Evolutionary conservation across 2,329 filamentous ascomycete species (phyloP), one percentile per base, ranked within the genome.

Genomic region (Talaromyces funiculosus): DNA sequence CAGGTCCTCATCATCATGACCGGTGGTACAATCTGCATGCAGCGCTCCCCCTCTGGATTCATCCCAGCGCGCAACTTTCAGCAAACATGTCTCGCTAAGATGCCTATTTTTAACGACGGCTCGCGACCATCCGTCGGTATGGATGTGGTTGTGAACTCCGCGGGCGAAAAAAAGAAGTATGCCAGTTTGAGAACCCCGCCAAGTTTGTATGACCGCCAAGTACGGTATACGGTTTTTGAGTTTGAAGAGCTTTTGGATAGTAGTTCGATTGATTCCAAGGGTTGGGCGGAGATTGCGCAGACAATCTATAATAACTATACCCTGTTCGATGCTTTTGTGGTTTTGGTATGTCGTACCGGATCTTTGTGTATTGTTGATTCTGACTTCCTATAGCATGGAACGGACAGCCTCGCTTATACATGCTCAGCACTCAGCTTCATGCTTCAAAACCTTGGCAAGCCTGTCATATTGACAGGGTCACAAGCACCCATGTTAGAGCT

Each of bases 381-480:
- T 20, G n/a, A 42, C 22, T 42, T 33, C 5, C 26, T 35, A 16
- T 29, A 61, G 60, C 92, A 96, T 73, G 92, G 92, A 63, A 96
- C 92, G 6, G 92, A 96, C 75, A 95, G 90, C 47, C 80, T 96
- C 56, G 90, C 89, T 18, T 96, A 96, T 76, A 94, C 91, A 4
- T 90, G 90, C 63, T 95, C 91, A 4, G 92, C 92, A 3, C 81
- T 97, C 61, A 94, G 90, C 67, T 97, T 96, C 78, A 96, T 96
- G 90, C 84, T 96, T 72, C 84, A 89, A 69, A 91, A 95, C 70
- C 81, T 97, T 14, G 92, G 91, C 55, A 97, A 96, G 78, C 90
- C 92, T 1, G 90, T 96, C 33, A 88, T 97, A 59, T 80, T 97
- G 53, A 97, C 92, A 3, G 88, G 88, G 1, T 89, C 86, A 2